These are phyloP conservation scores for Solanum habrochaites DNA, from an alignment of 257 asterid genomes.

Conservation along the genomic window DNA sequence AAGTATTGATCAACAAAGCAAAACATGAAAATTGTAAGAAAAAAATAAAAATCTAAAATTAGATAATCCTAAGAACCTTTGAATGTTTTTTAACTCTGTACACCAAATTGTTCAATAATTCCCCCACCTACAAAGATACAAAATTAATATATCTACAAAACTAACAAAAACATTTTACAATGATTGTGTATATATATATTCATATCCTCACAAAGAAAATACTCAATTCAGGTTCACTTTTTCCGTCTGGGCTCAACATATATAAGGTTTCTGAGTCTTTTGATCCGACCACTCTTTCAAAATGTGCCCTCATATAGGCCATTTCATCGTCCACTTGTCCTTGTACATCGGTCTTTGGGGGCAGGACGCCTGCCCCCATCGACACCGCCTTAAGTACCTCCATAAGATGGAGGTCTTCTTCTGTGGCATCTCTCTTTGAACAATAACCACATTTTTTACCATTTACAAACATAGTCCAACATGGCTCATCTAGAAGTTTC, in stretches of 20 bases:
- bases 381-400: slow-evolving; percentile 67
- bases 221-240: slow-evolving; percentile 79
- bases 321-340: slow-evolving; percentile 53
- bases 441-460: slow-evolving; percentile 76
- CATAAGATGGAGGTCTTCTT: slow-evolving; percentile 77
- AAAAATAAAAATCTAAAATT: background rate
- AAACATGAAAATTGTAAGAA: background rate
- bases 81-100: background rate
- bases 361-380: slow-evolving; percentile 84
- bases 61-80: background rate
- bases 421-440: slow-evolving; percentile 41
- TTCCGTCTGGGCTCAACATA: slow-evolving; percentile 86
- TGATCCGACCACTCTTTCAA: slow-evolving; percentile 67
- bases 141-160: background rate
- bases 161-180: background rate
- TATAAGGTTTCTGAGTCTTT: slow-evolving; percentile 77
- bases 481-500: slow-evolving; percentile 48
- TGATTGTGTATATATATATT: background rate
- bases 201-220: slow-evolving; percentile 74
- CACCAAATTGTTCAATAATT: background rate
- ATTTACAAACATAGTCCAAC: slow-evolving; percentile 77
- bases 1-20: background rate
- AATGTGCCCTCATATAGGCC: slow-evolving; percentile 71
- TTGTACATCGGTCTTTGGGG: slow-evolving; percentile 44
- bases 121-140: background rate